Base-by-base conservation (phyloP, 169 alveolate genomes). In the Toxoplasma gondii region DNA sequence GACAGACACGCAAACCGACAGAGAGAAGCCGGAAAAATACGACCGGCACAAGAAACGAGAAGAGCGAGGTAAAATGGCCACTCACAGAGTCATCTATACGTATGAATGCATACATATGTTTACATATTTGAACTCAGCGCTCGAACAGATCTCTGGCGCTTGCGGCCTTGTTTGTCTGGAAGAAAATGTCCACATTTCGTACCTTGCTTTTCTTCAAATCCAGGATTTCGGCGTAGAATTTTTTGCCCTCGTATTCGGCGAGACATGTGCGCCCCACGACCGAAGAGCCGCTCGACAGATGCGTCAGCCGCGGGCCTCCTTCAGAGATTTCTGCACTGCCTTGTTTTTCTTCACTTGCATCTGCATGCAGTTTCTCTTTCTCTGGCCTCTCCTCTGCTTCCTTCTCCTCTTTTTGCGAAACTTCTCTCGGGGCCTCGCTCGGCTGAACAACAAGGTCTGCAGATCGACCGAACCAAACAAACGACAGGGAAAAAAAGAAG, bases 241-340 rank as follows among this genome's bases (percentile, higher is more conserved):
- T 87, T 82, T 86, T 93, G 36, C 95, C 95, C 78, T 93, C 95
- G 67, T 87, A 93, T 43, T 93, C 93, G 19, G 95, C 95, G 0
- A 87, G 64, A 58, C 95, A 93, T 5, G 93, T 93, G 53, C 95
- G 38, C 19, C 95, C 95, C 80, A 93, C 95, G 44, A 88, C 88
- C 19, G 95, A 43, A 5, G 91, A 27, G 4, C 45, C 91, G 31
- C 45, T 39, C 0, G 91, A 2, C 16, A 19, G 1, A 31, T 84
- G 78, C 17, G 91, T 43, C 36, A 49, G 31, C 45, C 70, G 10
- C 45, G 91, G 34, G 7, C 70, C 22, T 16, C 45, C 34, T 27
- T 24, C 58, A 41, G 64, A 29, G 39, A 58, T 58, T 10, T 24
- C 58, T 12, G 88, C 88, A 39, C 64, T 24, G 58, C 86, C 86